Conservation (phyloP, 208 protist species). For the Herpetomonas samuelpessoai region DNA sequence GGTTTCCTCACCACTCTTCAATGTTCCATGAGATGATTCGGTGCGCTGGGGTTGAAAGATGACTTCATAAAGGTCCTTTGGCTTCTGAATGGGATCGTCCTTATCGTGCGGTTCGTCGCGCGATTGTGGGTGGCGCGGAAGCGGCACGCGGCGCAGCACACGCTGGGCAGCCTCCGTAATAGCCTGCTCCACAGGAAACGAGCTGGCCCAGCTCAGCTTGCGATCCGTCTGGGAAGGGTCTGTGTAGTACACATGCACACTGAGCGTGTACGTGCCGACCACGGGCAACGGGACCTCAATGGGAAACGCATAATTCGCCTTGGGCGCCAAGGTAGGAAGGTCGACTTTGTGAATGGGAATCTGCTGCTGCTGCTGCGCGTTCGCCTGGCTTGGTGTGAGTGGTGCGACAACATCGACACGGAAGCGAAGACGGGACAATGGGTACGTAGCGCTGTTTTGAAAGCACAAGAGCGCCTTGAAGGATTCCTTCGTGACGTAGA, state of each 20-base stretch:
- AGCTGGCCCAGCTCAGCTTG: slow-evolving; percentile 49
- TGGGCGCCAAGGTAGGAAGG: slow-evolving; percentile 22
- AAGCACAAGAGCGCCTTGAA: slow-evolving; percentile 72
- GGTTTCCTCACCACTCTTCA: too few species aligned
- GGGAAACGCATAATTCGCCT: slow-evolving; percentile 22
- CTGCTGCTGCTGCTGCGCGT: too few species aligned
- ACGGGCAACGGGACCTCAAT: slow-evolving; percentile 15
- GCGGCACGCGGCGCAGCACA: slow-evolving; percentile 18
- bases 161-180: slow-evolving; percentile 37
- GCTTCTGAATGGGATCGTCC: too few species aligned
- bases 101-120: too few species aligned
- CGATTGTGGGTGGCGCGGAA: neutral
- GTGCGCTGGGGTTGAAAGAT: too few species aligned
- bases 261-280: slow-evolving; percentile 38
- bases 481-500: slow-evolving; percentile 42
- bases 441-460: slow-evolving; percentile 63
- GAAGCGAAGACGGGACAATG: slow-evolving; percentile 26
- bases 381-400: slow-evolving; percentile 10
- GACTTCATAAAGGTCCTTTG: too few species aligned
- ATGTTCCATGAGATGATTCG: too few species aligned
- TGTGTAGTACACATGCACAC: slow-evolving; percentile 43
- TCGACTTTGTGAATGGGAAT: too few species aligned
- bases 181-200: slow-evolving; percentile 40
- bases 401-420: slow-evolving; percentile 31
- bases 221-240: slow-evolving; percentile 43